phyloP scores from a whole-genome alignment of 2,329 filamentous ascomycete genomes.

The Pezicula neosporulosa region DNA sequence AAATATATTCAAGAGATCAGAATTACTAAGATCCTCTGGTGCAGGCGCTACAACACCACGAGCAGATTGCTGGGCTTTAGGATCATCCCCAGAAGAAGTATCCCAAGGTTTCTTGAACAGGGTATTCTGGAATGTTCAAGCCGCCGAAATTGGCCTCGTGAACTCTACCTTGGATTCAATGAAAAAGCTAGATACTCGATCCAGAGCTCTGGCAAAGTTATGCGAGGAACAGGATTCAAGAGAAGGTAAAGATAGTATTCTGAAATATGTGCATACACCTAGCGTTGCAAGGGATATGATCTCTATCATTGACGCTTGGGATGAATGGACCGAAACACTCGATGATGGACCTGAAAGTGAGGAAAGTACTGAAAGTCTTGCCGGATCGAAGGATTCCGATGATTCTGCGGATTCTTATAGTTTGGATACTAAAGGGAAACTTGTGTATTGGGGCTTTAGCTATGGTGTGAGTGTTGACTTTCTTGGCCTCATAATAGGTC shows the following conservation, averaged over 20 bases:
- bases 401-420: neutral
- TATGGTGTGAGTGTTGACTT: slow-evolving; percentile 32
- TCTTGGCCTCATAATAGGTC: neutral
- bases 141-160: slow-evolving; percentile 32
- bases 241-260: slow-evolving; percentile 23
- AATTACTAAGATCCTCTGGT: no score
- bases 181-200: slow-evolving; percentile 41
- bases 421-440: slow-evolving; percentile 21
- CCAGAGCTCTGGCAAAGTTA: slow-evolving; percentile 36
- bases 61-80: slow-evolving; percentile 46
- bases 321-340: slow-evolving; percentile 21
- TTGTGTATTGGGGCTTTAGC: slow-evolving; percentile 46
- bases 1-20: no score
- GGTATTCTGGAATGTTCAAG: slow-evolving; percentile 11
- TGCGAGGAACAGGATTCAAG: slow-evolving; percentile 33
- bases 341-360: slow-evolving; percentile 26
- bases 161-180: slow-evolving; percentile 44
- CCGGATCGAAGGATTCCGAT: neutral
- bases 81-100: slow-evolving; percentile 28
- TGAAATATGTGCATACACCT: slow-evolving; percentile 26
- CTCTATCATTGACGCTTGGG: slow-evolving; percentile 30
- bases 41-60: slow-evolving; percentile 39
- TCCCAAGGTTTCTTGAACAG: slow-evolving; percentile 32
- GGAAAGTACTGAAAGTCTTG: slow-evolving; percentile 8
- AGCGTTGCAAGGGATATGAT: slow-evolving; percentile 34